phyloP scores from a whole-genome alignment of 2,329 filamentous ascomycete genomes.

The Ceratocystis alfenasii region DNA sequence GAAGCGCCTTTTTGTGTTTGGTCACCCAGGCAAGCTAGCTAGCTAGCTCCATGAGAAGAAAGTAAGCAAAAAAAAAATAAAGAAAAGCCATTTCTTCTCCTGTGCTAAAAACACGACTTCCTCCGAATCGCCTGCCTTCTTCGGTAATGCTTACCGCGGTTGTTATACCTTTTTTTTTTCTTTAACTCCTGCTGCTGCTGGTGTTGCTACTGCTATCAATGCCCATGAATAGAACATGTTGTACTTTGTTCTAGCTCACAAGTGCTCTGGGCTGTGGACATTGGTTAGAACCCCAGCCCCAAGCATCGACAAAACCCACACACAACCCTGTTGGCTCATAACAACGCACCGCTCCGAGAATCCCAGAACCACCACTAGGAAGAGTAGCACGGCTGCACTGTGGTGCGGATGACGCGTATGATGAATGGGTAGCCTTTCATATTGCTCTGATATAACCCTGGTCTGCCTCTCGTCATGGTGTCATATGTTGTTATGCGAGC shows the following conservation, averaged over 20 bases:
- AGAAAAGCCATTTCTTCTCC: neutral
- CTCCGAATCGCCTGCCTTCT: neutral
- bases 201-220: neutral
- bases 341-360: conserved; percentile 2
- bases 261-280: neutral
- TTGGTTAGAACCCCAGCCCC: neutral
- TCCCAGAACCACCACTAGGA: neutral
- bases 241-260: neutral
- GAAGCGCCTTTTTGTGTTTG: conserved; percentile 15
- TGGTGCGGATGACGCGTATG: neutral
- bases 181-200: neutral
- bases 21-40: neutral
- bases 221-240: neutral
- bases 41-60: neutral
- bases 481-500: conserved; percentile 5
- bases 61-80: neutral
- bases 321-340: conserved; percentile 5
- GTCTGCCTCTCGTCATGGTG: neutral
- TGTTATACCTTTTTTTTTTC: neutral
- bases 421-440: neutral
- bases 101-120: neutral
- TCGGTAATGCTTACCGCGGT: neutral
- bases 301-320: neutral
- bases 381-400: neutral
- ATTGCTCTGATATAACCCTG: conserved; percentile 4